Percentiles rank a stretch among this genome's conserved stretches.
Evolutionary conservation across 768 basidiomycete species (phyloP).

Genomic region (Podaxis sp.): DNA sequence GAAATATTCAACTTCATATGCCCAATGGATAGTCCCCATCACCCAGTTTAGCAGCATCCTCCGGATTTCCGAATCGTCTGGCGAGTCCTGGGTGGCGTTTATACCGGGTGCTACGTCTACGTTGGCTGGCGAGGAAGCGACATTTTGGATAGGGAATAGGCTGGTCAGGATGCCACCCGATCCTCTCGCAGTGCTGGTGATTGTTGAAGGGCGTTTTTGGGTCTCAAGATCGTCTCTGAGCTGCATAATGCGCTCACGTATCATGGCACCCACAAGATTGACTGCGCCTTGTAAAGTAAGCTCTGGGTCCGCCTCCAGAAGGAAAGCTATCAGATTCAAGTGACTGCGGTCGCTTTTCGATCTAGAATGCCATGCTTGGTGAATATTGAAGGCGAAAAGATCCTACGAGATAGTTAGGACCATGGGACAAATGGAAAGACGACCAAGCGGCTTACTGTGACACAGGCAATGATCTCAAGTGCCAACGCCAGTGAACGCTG

Average conservation of each 20-base stretch:
- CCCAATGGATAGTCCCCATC: slow-evolving; percentile 8
- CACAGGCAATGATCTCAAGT: slow-evolving; percentile 1
- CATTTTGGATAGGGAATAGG: background rate
- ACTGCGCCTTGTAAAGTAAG: slow-evolving; percentile 4
- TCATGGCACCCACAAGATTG: background rate
- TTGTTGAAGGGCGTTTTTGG: background rate
- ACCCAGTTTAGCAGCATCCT: slow-evolving; percentile 3
- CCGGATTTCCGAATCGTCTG: background rate
- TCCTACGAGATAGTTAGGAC: background rate
- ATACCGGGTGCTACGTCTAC: too few species aligned
- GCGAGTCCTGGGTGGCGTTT: background rate
- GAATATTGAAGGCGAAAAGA: slow-evolving; percentile 9
- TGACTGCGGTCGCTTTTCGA: background rate
- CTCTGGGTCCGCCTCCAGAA: background rate
- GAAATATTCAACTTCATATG: slow-evolving; percentile 11
- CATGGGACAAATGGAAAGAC: background rate
- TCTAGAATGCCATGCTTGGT: slow-evolving; percentile 8
- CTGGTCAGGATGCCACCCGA: background rate
- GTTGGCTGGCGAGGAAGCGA: background rate
- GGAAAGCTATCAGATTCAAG: slow-evolving; percentile 1
- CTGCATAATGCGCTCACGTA: background rate
- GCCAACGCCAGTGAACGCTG: background rate
- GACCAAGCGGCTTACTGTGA: background rate
- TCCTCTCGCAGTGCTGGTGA: background rate
- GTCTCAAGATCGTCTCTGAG: background rate